Conservation (phyloP, 1,284 basidiomycete genomes). For the Naganishia liquefaciens region DNA sequence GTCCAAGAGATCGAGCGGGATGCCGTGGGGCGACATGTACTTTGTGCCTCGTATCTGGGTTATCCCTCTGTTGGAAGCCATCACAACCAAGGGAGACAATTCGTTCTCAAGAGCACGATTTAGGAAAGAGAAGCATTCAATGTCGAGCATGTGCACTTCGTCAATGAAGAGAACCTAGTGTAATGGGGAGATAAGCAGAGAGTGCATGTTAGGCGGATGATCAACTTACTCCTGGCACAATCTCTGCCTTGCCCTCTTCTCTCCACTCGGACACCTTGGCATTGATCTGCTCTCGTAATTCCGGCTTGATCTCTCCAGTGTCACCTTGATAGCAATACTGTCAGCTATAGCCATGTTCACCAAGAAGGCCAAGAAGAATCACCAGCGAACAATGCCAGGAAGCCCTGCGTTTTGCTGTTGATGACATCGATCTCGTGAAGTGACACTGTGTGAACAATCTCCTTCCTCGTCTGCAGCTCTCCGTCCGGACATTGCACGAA, state of each 20-base stretch:
- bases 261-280: slow-evolving; percentile 96
- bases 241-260: slow-evolving; percentile 98
- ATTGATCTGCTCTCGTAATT: slow-evolving; percentile 94
- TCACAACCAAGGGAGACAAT: slow-evolving; percentile 91
- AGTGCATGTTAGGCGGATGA: neutral
- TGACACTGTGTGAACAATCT: slow-evolving; percentile 95
- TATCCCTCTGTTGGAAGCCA: slow-evolving; percentile 97
- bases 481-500: slow-evolving; percentile 98
- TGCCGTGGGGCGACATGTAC: slow-evolving; percentile 88
- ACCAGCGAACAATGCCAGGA: slow-evolving; percentile 65
- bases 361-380: slow-evolving; percentile 51
- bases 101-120: slow-evolving; percentile 95
- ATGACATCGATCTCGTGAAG: slow-evolving; percentile 99
- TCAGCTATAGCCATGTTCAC: neutral
- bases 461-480: slow-evolving; percentile 94
- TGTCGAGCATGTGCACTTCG: slow-evolving; percentile 99
- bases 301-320: slow-evolving; percentile 98
- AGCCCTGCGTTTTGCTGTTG: slow-evolving; percentile 93
- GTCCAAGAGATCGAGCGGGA: slow-evolving; percentile 92
- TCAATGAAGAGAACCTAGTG: slow-evolving; percentile 82
- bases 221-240: slow-evolving; percentile 84
- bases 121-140: slow-evolving; percentile 98
- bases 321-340: slow-evolving; percentile 66
- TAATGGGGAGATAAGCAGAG: neutral
- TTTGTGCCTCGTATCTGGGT: slow-evolving; percentile 93